Percentiles rank a stretch among this genome's conserved stretches.
Evolutionary conservation across 345 rosid species (phyloP).

Genomic region (Odontarrhena argentea): DNA sequence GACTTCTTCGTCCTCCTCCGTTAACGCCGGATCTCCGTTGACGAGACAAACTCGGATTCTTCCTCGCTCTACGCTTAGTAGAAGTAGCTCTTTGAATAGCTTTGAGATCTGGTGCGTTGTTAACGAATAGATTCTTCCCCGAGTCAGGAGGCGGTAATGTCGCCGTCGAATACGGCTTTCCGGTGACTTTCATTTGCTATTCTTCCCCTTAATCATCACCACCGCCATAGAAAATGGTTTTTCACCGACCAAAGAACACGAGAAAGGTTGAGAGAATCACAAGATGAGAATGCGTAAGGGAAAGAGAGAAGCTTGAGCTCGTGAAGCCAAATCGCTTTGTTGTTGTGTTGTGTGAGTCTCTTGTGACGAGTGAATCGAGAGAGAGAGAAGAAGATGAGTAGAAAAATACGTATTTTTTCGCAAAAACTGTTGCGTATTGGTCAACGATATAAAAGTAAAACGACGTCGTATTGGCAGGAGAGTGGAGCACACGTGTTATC

Average conservation of each 20-base stretch:
- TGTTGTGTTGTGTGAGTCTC: conserved; percentile 21
- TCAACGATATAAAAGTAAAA: conserved; percentile 25
- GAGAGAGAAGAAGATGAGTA: conserved; percentile 29
- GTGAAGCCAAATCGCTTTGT: conserved; percentile 38
- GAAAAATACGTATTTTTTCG: conserved; percentile 26
- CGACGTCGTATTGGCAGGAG: not conserved
- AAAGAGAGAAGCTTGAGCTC: conserved; percentile 22
- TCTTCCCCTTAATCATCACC: conserved; percentile 26
- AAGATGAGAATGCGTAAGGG: conserved; percentile 29
- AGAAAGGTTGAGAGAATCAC: conserved; percentile 33
- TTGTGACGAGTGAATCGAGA: conserved; percentile 42
- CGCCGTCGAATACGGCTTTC: conserved; percentile 52
- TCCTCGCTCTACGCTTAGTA: conserved; percentile 53
- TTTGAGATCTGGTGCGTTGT: conserved; percentile 62
- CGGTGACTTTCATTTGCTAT: conserved; percentile 70
- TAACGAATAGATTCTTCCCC: conserved; percentile 32
- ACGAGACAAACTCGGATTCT: conserved; percentile 57
- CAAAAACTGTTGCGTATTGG: conserved; percentile 30
- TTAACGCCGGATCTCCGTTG: conserved; percentile 52
- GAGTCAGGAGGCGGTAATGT: conserved; percentile 44
- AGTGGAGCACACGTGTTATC: not conserved
- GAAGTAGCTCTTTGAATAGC: conserved; percentile 40
- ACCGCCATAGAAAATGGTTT: conserved; percentile 30
- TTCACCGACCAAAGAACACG: conserved; percentile 22
- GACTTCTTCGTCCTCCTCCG: conserved; percentile 52